A percentile compares a stretch with the other conserved stretches of the same genome.
These are phyloP conservation scores for Sporobolomyces roseus DNA, from an alignment of 768 basidiomycete species.

Conservation along the genomic window DNA sequence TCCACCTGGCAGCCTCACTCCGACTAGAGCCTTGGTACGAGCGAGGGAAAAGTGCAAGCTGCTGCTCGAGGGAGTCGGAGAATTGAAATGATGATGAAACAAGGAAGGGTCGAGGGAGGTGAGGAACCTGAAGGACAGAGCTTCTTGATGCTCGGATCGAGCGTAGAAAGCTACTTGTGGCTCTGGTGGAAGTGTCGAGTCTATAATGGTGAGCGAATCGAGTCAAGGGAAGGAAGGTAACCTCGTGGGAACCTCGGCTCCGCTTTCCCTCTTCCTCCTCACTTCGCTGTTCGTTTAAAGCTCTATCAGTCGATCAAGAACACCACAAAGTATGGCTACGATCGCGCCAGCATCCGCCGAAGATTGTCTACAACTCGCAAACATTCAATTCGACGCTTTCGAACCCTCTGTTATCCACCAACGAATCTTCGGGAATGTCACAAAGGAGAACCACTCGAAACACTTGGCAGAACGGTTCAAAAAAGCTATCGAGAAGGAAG, in stretches of 20 bases:
- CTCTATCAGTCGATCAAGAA: background rate
- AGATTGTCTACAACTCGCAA: background rate
- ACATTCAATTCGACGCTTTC: constrained; percentile 9
- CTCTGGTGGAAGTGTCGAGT: too few relatives aligned
- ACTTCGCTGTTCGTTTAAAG: background rate
- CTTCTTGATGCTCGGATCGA: too few relatives aligned
- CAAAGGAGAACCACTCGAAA: background rate
- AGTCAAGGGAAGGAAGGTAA: too few relatives aligned
- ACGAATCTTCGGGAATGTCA: background rate
- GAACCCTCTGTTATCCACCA: background rate
- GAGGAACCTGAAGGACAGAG: too few relatives aligned
- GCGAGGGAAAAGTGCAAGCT: too few relatives aligned
- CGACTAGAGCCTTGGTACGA: too few relatives aligned
- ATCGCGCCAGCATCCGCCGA: background rate
- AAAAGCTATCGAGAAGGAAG: background rate
- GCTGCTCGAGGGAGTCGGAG: too few relatives aligned
- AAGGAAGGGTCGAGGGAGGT: too few relatives aligned
- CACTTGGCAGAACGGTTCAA: background rate
- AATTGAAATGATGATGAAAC: too few relatives aligned
- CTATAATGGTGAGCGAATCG: background rate
- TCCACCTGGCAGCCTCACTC: too few relatives aligned
- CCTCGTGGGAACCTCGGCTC: too few relatives aligned
- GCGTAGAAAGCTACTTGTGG: too few relatives aligned
- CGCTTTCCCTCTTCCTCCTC: background rate
- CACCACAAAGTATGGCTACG: background rate